Percentiles rank a stretch among this genome's conserved stretches.
These are phyloP conservation scores for Sporothrix humicola DNA, from an alignment of 2,329 filamentous ascomycete species.

Conservation along the genomic window DNA sequence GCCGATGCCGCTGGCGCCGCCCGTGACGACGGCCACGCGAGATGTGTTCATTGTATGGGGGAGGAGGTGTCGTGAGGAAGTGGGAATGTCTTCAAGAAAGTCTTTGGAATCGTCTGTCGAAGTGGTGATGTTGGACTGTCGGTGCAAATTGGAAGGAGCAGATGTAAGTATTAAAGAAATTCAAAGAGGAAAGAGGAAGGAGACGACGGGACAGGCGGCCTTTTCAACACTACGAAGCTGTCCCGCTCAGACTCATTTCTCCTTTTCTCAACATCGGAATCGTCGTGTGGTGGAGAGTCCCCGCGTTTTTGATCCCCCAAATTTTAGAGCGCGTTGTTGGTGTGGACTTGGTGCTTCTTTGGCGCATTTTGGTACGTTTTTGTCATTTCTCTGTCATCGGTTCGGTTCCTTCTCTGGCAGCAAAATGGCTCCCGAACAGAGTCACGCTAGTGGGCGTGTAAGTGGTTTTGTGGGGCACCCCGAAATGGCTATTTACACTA, in stretches of 20 bases:
- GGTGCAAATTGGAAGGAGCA: background rate
- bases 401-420: slow-evolving; percentile 4
- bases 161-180: background rate
- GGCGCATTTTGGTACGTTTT: background rate
- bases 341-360: background rate
- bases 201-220: background rate
- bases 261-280: background rate
- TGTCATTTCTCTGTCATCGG: background rate
- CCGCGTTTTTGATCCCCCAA: slow-evolving; percentile 7
- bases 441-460: slow-evolving; percentile 15
- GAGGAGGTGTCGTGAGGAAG: background rate
- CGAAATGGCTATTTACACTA: background rate
- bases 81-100: background rate
- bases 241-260: background rate
- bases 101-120: background rate
- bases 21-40: slow-evolving; percentile 45
- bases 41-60: slow-evolving; percentile 20
- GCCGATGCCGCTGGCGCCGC: slow-evolving; percentile 48
- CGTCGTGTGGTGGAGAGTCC: slow-evolving; percentile 10
- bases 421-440: background rate
- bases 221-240: slow-evolving; percentile 4
- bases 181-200: background rate
- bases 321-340: background rate
- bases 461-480: background rate
- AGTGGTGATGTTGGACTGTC: background rate